phyloP scores from a whole-genome alignment of 2,329 filamentous ascomycete genomes.

The Fusarium sp. region DNA sequence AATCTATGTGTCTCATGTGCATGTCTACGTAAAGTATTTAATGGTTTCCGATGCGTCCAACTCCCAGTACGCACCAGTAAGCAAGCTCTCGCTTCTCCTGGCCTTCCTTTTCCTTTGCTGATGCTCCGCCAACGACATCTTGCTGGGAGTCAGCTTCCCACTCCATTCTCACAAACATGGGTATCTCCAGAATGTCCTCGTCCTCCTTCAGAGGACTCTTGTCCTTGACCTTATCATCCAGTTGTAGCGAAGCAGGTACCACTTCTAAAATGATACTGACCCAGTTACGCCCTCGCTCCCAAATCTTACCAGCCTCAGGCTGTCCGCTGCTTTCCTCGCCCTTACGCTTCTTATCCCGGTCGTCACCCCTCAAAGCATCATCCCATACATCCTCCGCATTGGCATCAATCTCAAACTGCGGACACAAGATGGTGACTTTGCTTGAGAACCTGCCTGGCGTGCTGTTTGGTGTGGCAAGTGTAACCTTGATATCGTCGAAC shows the following conservation, averaged over 20 bases:
- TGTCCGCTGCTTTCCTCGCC: constrained; percentile 59
- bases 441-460: constrained; percentile 82
- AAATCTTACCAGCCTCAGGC: constrained; percentile 93
- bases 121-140: constrained; percentile 70
- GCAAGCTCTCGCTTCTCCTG: constrained; percentile 88
- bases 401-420: constrained; percentile 92
- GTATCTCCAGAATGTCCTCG: constrained; percentile 83
- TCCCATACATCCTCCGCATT: constrained; percentile 88
- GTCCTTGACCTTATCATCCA: constrained; percentile 53
- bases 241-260: constrained; percentile 69
- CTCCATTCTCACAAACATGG: constrained; percentile 91
- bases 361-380: constrained; percentile 78
- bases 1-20: constrained; percentile 42
- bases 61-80: constrained; percentile 94
- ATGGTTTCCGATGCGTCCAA: constrained; percentile 78
- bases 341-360: constrained; percentile 53
- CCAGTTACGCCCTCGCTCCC: constrained; percentile 94
- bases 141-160: constrained; percentile 81
- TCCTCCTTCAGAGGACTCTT: constrained; percentile 65
- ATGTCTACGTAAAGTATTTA: constrained; percentile 34
- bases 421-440: constrained; percentile 91
- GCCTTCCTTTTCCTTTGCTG: constrained; percentile 67
- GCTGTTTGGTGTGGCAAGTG: constrained; percentile 82
- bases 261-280: constrained; percentile 94
- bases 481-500: constrained; percentile 90